phyloP scores from a whole-genome alignment of 1,139 yeast species.

The Cylindricascospora bacillispora region DNA sequence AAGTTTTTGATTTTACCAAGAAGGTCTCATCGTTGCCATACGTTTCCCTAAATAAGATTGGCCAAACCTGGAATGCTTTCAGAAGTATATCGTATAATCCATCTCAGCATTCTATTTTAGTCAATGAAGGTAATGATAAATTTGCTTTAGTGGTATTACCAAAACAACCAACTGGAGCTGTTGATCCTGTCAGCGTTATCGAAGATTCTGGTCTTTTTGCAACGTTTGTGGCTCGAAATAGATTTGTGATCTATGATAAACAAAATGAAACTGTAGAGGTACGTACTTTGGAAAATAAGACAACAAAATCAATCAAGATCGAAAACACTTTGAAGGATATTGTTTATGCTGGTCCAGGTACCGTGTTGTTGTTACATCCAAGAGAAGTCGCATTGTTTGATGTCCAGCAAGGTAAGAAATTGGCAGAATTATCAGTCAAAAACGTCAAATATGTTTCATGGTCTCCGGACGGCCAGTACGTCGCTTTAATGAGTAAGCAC shows the following conservation, averaged over 20 bases:
- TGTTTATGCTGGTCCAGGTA: conserved; percentile 70
- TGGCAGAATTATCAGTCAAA: conserved; percentile 59
- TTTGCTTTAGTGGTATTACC: conserved; percentile 75
- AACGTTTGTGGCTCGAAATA: conserved; percentile 81
- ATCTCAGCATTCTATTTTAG: conserved; percentile 74
- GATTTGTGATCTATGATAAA: conserved; percentile 74
- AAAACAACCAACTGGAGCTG: conserved; percentile 81
- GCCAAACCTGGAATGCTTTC: conserved; percentile 78
- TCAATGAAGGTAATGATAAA: conserved; percentile 49
- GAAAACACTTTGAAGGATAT: conserved; percentile 67
- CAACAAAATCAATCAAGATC: conserved; percentile 69
- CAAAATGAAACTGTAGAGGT: conserved; percentile 57
- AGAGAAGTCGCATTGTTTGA: conserved; percentile 72
- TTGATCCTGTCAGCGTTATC: conserved; percentile 70
- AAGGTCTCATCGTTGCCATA: conserved; percentile 61
- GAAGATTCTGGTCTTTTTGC: conserved; percentile 83
- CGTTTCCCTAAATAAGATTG: conserved; percentile 72
- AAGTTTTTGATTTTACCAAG: conserved; percentile 53
- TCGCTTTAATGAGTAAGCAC: conserved; percentile 86
- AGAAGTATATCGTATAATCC: conserved; percentile 83
- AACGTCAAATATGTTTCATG: conserved; percentile 81
- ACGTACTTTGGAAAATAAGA: conserved; percentile 67
- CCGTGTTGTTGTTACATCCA: conserved; percentile 61
- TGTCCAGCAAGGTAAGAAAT: conserved; percentile 79
- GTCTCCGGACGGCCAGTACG: conserved; percentile 79